Evolutionary conservation across 495 filamentous ascomycete genomes (phyloP).

Genomic region (Darksidea phi): DNA sequence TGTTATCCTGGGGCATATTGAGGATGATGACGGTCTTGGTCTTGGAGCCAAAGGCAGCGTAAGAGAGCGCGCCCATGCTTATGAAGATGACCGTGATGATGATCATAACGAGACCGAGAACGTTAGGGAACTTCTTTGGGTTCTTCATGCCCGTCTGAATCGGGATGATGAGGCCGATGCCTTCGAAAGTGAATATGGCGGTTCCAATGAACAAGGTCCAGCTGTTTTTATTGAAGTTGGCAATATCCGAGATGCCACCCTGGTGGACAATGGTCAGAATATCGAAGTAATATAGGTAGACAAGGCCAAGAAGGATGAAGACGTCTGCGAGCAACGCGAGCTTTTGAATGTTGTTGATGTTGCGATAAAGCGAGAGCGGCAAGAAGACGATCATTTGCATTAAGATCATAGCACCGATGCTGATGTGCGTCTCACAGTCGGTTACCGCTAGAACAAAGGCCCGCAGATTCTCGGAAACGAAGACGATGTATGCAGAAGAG

Average conservation of each 20-base stretch:
- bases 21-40: constrained; percentile 95
- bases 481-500: constrained; percentile 96
- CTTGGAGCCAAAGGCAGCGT: constrained; percentile 90
- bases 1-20: constrained; percentile 93
- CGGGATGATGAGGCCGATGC: constrained; percentile 96
- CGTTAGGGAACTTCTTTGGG: constrained; percentile 80
- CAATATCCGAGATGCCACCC: constrained; percentile 79
- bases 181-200: constrained; percentile 98
- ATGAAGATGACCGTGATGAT: constrained; percentile 89
- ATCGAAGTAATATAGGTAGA: constrained; percentile 96
- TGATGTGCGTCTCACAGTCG: constrained; percentile 73
- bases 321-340: constrained; percentile 81
- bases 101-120: constrained; percentile 87
- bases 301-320: constrained; percentile 87
- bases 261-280: constrained; percentile 74
- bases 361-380: constrained; percentile 86
- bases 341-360: constrained; percentile 89
- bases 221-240: constrained; percentile 76
- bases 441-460: constrained; percentile 86
- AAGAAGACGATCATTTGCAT: constrained; percentile 93
- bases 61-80: constrained; percentile 86
- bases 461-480: constrained; percentile 92
- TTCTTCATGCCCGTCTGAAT: constrained; percentile 96
- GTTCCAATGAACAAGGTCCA: constrained; percentile 99
- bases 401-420: constrained; percentile 84